Base-by-base conservation (phyloP, 768 basidiomycete genomes). In the Podaxis sp. region DNA sequence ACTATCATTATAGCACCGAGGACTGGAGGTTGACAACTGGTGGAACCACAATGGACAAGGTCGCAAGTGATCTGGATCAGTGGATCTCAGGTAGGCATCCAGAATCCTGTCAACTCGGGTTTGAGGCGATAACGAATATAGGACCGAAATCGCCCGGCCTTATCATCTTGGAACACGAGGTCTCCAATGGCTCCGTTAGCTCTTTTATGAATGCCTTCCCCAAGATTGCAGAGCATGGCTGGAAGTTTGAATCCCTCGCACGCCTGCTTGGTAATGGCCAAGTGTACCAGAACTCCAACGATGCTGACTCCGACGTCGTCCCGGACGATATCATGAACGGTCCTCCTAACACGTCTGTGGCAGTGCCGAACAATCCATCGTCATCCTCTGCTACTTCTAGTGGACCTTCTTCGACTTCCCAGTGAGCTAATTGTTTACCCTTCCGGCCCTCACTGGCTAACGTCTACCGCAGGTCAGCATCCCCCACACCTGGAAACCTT, bases 121-220 rank as follows among this genome's bases (percentile, higher is more conserved):
- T 5, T 57, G 47, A 48, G 47, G 7, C 13, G 27, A 27, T 4
- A 7, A 14, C 18, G n/a, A 23, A 48, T 2, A 7, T 44, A 77
- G 89, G 86, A 32, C 75, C 89, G 51, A 93, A 93, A 71, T 75
- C 72, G 9, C 88, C 91, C 2, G 95, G 95, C 36, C 81, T 95
- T 23, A 78, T 93, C 62, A 78, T 92, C 57, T 80, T 97, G 61
- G 89, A 96, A 70, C 95, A 98, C 72, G 95, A 97, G 73, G 75
- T 88, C 23, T 80, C 79, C 35, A 73, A 82, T 46, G 70, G 76
- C 63, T 77, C 87, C 35, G 86, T 93, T 21, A 65, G 76, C 38
- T 83, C 84, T 3, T 95, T 95, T 73, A 84, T 88, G 0, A 73
- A 75, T 44, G 81, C 82, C 6, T 91, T 81, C 70, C 85, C 88